Evolutionary conservation across 257 asterid genomes (phyloP).

Genomic region (Pogostemon cablin): DNA sequence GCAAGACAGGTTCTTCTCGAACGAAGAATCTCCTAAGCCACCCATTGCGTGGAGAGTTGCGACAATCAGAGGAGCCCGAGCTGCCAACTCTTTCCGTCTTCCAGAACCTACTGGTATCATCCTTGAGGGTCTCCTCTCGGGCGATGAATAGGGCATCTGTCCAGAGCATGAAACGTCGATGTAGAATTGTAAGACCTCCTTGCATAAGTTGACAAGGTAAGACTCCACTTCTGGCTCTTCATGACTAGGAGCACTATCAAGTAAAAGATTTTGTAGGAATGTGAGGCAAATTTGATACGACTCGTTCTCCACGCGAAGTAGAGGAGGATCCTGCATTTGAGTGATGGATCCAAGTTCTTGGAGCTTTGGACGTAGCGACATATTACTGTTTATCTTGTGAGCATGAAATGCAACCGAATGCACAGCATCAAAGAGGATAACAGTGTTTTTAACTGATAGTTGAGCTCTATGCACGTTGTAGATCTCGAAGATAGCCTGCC

Average conservation of each 20-base stretch:
- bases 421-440: constrained; percentile 70
- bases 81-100: constrained; percentile 78
- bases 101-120: constrained; percentile 78
- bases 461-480: constrained; percentile 70
- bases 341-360: constrained; percentile 71
- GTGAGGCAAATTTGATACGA: constrained; percentile 86
- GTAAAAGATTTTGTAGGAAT: constrained; percentile 66
- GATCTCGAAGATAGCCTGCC: constrained; percentile 85
- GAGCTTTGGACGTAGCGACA: constrained; percentile 60
- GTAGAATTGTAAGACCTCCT: constrained; percentile 73
- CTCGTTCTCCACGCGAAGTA: constrained; percentile 86
- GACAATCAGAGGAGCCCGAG: constrained; percentile 83
- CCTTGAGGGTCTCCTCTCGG: constrained; percentile 49
- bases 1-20: constrained; percentile 65
- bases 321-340: constrained; percentile 96
- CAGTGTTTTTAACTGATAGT: constrained; percentile 59
- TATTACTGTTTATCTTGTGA: constrained; percentile 72
- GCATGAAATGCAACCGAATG: constrained; percentile 78
- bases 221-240: constrained; percentile 71
- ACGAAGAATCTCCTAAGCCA: constrained; percentile 68
- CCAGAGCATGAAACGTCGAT: constrained; percentile 54
- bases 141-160: constrained; percentile 47
- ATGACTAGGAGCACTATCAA: constrained; percentile 50
- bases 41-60: constrained; percentile 75
- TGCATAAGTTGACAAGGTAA: constrained; percentile 74